These are phyloP conservation scores for Amaranthus palmeri DNA, from an alignment of 148 eudicot genomes.

Conservation along the genomic window DNA sequence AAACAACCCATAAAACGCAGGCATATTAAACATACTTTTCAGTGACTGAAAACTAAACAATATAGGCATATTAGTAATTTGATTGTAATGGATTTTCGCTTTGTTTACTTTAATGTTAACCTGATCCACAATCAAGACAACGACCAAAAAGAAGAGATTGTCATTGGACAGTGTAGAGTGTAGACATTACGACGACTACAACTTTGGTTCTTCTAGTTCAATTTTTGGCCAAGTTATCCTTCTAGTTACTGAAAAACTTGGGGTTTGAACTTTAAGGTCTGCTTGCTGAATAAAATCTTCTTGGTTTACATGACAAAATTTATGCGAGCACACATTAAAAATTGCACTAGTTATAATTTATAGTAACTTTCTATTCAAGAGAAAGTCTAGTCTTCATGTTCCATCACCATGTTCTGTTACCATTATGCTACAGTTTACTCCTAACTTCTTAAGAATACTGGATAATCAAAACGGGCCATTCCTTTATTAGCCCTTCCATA, in stretches of 20 bases:
- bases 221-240: too few relatives aligned
- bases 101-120: too few relatives aligned
- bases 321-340: not conserved
- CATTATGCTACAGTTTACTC: not conserved
- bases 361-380: too few relatives aligned
- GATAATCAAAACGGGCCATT: too few relatives aligned
- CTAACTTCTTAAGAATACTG: too few relatives aligned
- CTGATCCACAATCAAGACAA: not conserved
- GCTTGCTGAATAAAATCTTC: not conserved
- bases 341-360: not conserved
- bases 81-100: not conserved
- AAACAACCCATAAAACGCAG: not conserved
- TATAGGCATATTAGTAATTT: not conserved
- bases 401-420: not conserved
- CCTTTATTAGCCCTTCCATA: too few relatives aligned
- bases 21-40: not conserved
- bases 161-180: not conserved
- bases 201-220: too few relatives aligned
- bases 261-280: not conserved
- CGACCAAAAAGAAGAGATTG: not conserved
- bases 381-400: not conserved
- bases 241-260: not conserved
- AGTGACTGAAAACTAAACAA: not conserved
- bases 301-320: not conserved
- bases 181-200: too few relatives aligned